phyloP scores from a whole-genome alignment of 768 basidiomycete genomes.

The Mycena chlorophos region DNA sequence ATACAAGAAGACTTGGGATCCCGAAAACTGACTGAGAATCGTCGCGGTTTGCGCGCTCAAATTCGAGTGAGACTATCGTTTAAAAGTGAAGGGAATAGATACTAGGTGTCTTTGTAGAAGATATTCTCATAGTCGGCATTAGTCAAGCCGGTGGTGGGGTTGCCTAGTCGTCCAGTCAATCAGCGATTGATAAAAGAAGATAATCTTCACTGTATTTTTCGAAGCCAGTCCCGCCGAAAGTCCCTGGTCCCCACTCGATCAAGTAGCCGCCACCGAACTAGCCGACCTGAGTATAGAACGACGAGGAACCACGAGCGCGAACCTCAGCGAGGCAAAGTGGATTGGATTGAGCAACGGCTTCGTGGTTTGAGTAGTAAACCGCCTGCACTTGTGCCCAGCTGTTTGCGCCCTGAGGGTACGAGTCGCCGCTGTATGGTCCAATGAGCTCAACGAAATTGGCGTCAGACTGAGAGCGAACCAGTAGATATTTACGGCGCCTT shows the following conservation, averaged over 20 bases:
- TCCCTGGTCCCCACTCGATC: slow-evolving; percentile 42
- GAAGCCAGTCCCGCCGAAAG: slow-evolving; percentile 50
- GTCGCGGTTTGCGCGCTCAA: slow-evolving; percentile 48
- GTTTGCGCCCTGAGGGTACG: slow-evolving; percentile 50
- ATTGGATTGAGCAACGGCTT: slow-evolving; percentile 43
- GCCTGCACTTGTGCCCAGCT: slow-evolving; percentile 52
- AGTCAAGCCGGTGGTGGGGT: slow-evolving; percentile 33
- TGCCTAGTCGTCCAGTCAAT: neutral
- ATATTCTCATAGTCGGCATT: slow-evolving; percentile 48
- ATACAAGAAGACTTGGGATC: slow-evolving; percentile 20
- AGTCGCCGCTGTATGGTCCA: slow-evolving; percentile 42
- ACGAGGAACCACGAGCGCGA: neutral
- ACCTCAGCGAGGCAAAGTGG: slow-evolving; percentile 56
- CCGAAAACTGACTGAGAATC: slow-evolving; percentile 42
- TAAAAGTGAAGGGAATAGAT: slow-evolving; percentile 14
- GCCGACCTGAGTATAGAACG: neutral
- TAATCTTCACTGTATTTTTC: slow-evolving; percentile 47
- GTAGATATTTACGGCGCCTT: slow-evolving; percentile 49
- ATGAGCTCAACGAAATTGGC: neutral
- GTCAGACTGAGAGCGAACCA: slow-evolving; percentile 34
- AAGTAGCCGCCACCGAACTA: slow-evolving; percentile 54
- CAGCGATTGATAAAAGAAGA: neutral
- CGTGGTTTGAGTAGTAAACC: slow-evolving; percentile 47
- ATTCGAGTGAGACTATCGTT: neutral
- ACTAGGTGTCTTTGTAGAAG: slow-evolving; percentile 53